A percentile compares a stretch with the other conserved stretches of the same genome.
These are phyloP conservation scores for Sicyos baderoa DNA, from an alignment of 306 rosid genomes.

Conservation along the genomic window DNA sequence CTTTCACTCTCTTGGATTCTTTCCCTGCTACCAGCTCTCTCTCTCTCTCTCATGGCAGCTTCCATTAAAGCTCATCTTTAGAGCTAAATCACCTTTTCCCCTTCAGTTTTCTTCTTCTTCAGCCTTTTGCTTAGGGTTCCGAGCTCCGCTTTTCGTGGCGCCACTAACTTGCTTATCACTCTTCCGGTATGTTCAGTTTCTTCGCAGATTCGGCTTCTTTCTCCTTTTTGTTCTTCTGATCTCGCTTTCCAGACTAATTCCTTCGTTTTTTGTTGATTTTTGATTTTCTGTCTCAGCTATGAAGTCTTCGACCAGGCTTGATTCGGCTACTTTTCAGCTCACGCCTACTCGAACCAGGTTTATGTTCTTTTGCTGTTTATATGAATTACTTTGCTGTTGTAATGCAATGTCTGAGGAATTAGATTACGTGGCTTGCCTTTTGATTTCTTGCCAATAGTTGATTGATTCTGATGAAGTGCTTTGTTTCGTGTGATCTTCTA, in stretches of 20 bases:
- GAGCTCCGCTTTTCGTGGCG: slow-evolving; percentile 21
- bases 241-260: slow-evolving; percentile 26
- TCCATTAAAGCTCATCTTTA: slow-evolving; percentile 37
- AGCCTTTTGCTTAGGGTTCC: slow-evolving; percentile 25
- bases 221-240: slow-evolving; percentile 24
- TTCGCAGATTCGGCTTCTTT: neutral
- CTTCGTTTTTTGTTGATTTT: neutral
- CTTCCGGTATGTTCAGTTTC: slow-evolving; percentile 16
- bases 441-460: neutral
- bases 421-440: neutral
- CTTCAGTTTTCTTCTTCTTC: slow-evolving; percentile 26
- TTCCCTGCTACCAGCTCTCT: neutral
- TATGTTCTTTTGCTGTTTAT: neutral
- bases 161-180: slow-evolving; percentile 17
- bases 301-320: slow-evolving; percentile 68
- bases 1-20: slow-evolving; percentile 9
- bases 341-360: slow-evolving; percentile 96
- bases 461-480: neutral
- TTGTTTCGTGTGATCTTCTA: slow-evolving; percentile 25
- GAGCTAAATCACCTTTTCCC: slow-evolving; percentile 22
- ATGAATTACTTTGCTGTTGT: slow-evolving; percentile 13
- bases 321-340: slow-evolving; percentile 86
- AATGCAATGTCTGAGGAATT: slow-evolving; percentile 19
- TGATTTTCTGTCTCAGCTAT: slow-evolving; percentile 25
- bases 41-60: slow-evolving; percentile 23